Evolutionary conservation across 179 eudicot genomes (phyloP).

Genomic region (Silene noctiflora): DNA sequence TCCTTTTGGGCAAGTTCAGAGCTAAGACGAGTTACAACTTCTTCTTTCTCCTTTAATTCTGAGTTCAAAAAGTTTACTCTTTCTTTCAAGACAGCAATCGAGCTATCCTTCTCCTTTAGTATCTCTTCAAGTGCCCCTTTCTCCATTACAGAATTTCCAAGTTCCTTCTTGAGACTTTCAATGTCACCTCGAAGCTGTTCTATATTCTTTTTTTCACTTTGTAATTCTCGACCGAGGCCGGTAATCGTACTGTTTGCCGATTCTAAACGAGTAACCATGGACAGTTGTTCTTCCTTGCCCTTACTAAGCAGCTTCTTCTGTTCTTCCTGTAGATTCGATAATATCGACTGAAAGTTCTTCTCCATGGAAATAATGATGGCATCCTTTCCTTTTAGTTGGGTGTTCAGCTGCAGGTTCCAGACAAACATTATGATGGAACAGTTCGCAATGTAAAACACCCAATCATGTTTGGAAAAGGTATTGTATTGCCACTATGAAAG

Average conservation of each 20-base stretch:
- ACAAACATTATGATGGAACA: neutral
- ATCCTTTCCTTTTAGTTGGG: constrained; percentile 57
- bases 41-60: constrained; percentile 71
- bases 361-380: constrained; percentile 57
- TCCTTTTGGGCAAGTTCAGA: constrained; percentile 53
- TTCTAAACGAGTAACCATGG: constrained; percentile 47
- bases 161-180: constrained; percentile 39
- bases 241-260: constrained; percentile 49
- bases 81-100: constrained; percentile 54
- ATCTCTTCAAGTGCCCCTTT: constrained; percentile 51
- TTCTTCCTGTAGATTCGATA: constrained; percentile 51
- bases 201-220: constrained; percentile 40
- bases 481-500: neutral
- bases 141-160: constrained; percentile 39
- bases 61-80: constrained; percentile 45
- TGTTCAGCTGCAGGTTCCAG: constrained; percentile 51
- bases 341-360: constrained; percentile 53
- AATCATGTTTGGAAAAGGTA: neutral
- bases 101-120: constrained; percentile 59
- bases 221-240: constrained; percentile 52
- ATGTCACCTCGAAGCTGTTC: constrained; percentile 48
- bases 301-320: constrained; percentile 41
- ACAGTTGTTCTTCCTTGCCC: constrained; percentile 57
- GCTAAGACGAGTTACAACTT: constrained; percentile 36
- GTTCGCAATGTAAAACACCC: neutral